Evolutionary conservation across 2,329 filamentous ascomycete genomes (phyloP).

Genomic region (Aureobasidium sp.): DNA sequence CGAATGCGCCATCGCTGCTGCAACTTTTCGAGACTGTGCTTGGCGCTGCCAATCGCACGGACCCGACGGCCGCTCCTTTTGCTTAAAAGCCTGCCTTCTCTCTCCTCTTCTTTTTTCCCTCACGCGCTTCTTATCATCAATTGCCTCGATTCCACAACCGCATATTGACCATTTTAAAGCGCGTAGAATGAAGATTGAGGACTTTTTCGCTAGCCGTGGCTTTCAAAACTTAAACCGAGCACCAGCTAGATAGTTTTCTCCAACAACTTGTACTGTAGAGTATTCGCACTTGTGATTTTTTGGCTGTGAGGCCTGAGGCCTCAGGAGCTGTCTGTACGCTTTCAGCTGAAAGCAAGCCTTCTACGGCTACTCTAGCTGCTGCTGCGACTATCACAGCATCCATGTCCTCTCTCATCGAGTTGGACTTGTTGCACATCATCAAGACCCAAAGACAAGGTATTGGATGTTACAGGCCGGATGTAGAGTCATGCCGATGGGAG

Average conservation of each 20-base stretch:
- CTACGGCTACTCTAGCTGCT: no score
- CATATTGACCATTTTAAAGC: constrained; percentile 80
- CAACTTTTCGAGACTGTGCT: constrained; percentile 11
- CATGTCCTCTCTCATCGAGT: no score
- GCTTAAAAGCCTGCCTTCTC: not conserved
- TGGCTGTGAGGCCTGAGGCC: not conserved
- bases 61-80: not conserved
- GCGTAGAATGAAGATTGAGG: constrained; percentile 69
- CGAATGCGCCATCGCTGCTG: not conserved
- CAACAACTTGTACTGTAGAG: not conserved
- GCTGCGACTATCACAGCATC: no score
- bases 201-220: constrained; percentile 97
- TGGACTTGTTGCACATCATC: no score
- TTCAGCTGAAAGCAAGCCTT: no score
- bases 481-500: not conserved
- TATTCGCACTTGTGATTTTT: not conserved
- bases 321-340: not conserved
- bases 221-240: constrained; percentile 58
- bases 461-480: no score
- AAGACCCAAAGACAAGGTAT: no score
- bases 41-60: not conserved
- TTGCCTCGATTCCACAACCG: constrained; percentile 55
- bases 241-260: constrained; percentile 83
- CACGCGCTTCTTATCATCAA: constrained; percentile 88
- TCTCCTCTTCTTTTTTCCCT: constrained; percentile 22